Conservation (phyloP, 495 filamentous ascomycete genomes). For the Glonium stellatum region DNA sequence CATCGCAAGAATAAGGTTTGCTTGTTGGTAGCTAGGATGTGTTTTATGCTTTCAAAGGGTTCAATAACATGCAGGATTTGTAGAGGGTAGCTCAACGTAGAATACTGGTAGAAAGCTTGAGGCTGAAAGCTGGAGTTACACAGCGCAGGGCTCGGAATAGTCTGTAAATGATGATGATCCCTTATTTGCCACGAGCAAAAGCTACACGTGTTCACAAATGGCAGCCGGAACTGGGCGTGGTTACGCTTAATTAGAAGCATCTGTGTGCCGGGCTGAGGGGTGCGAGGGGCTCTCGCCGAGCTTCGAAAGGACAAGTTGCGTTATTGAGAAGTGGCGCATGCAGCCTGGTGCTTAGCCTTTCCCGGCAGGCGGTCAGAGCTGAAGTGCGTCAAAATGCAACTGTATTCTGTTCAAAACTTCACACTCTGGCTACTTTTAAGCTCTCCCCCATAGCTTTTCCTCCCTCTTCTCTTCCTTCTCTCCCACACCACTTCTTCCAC, state of each 20-base stretch:
- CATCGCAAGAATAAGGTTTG: too few relatives aligned
- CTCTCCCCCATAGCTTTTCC: not conserved
- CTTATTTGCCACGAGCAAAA: not conserved
- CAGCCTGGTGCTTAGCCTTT: not conserved
- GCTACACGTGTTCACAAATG: not conserved
- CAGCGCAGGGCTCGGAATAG: too few relatives aligned
- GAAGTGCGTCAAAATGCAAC: constrained; percentile 4
- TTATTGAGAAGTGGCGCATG: constrained; percentile 4
- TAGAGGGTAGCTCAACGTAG: not conserved
- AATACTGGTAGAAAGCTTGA: not conserved
- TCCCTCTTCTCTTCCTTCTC: not conserved
- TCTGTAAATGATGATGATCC: too few relatives aligned
- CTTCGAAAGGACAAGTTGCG: constrained; percentile 5
- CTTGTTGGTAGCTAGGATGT: not conserved
- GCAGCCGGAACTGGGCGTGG: not conserved
- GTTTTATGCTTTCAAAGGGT: not conserved
- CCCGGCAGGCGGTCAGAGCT: constrained; percentile 11
- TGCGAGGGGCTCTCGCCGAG: not conserved
- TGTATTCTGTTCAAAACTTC: constrained; percentile 15
- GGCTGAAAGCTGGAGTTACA: not conserved
- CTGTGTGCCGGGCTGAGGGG: not conserved
- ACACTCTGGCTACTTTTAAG: constrained; percentile 8
- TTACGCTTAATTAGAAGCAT: not conserved
- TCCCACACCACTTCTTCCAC: not conserved
- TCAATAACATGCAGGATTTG: not conserved